Evolutionary conservation across 768 basidiomycete genomes (phyloP), one percentile per base, ranked within the genome.

Genomic region (Russula sp.): DNA sequence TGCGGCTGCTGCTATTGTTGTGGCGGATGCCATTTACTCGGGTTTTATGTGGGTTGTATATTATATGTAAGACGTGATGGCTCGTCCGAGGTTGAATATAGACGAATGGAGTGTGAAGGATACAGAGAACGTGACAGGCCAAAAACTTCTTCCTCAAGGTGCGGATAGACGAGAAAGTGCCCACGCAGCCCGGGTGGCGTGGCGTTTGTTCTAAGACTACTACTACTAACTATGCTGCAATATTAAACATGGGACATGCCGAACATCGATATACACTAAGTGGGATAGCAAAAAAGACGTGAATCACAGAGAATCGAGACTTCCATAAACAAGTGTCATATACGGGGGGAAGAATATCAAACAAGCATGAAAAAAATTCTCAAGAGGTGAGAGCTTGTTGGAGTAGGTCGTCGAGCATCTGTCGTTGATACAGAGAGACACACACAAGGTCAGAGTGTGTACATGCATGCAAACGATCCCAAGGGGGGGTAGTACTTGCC

Each of bases 401-500:
- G 16, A 62, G 59, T 39, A 73, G 59, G 38, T 73, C 70, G 20
- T 72, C 72, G 13, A 73, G 61, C 35, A 65, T 64, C 72, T 73
- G 29, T n/a, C 8, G 59, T 51, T 5, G 11, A 35, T 13, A 20
- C 36, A 52, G 13, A 48, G 47, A 25, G 5, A 18, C 13, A 39
- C 5, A 43, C 43, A 43, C 18, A 18, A n/a, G n/a, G 42, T 20
- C 46, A 45, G 51, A 38, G 42, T 61, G 29, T 52, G 45, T 3
- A 2, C 14, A 22, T 18, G n/a, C 13, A 16, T 34, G 43, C 46
- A 32, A 18, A n/a, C 47, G 56, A 5, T 25, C 14, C 18, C 7
- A 34, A 64, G 25, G 3, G 54, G 54, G n/a, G 36, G 39, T 11
- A 47, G 14, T 8, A 68, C 73, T 16, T 65, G 87, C 90, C 82